Percentiles rank a stretch among this genome's conserved stretches.
phyloP scores from a whole-genome alignment of 352 stramenopile species.

The Phytophthora hibernalis region DNA sequence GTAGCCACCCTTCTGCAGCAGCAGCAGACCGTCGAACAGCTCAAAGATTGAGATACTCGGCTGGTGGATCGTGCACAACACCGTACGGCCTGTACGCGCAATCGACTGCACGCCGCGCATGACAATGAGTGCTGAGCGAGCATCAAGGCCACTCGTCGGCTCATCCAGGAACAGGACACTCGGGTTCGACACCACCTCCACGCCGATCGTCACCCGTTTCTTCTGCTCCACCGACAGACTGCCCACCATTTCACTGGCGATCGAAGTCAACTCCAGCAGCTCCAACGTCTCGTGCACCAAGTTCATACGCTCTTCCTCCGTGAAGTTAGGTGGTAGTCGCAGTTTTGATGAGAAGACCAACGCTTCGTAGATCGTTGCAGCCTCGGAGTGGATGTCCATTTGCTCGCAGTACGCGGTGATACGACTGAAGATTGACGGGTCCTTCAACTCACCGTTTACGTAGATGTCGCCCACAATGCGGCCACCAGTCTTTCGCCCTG shows the following conservation, averaged over 20 bases:
- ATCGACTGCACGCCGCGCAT: slow-evolving; percentile 89
- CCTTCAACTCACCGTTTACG: slow-evolving; percentile 91
- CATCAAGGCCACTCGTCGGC: slow-evolving; percentile 91
- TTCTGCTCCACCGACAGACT: slow-evolving; percentile 89
- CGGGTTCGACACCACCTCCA: slow-evolving; percentile 93
- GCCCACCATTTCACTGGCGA: slow-evolving; percentile 53
- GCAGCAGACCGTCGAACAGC: slow-evolving; percentile 91
- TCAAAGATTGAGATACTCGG: slow-evolving; percentile 93
- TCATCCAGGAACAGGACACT: slow-evolving; percentile 96
- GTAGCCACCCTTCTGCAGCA: slow-evolving; percentile 77
- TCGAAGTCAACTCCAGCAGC: slow-evolving; percentile 53
- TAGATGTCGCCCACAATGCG: slow-evolving; percentile 83
- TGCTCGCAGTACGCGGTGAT: slow-evolving; percentile 74
- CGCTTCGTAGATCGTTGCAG: slow-evolving; percentile 84
- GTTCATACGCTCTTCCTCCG: slow-evolving; percentile 45
- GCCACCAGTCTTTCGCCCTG: slow-evolving; percentile 62
- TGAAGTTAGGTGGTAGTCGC: slow-evolving; percentile 64
- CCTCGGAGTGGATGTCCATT: slow-evolving; percentile 89
- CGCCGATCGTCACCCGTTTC: too few relatives aligned
- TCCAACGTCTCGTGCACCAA: slow-evolving; percentile 62
- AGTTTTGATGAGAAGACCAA: slow-evolving; percentile 92
- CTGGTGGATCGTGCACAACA: slow-evolving; percentile 76
- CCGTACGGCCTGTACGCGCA: slow-evolving; percentile 81
- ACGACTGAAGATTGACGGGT: slow-evolving; percentile 81
- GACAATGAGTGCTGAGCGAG: slow-evolving; percentile 85